A percentile compares a stretch with the other conserved stretches of the same genome.
phyloP scores from a whole-genome alignment of 2,329 filamentous ascomycete genomes.

The Cercospora brassicicola region DNA sequence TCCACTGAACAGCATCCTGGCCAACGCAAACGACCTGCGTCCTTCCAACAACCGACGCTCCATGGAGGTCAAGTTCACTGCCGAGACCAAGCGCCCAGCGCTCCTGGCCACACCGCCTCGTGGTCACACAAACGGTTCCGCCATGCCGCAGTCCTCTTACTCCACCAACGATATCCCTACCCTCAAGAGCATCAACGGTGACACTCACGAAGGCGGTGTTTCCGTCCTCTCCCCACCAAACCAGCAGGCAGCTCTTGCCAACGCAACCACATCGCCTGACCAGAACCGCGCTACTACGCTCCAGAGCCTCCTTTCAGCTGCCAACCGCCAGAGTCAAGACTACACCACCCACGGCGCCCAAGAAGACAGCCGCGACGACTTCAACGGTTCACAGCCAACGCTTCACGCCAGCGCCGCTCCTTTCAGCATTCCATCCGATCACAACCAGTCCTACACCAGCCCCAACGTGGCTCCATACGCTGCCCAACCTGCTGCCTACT shows the following conservation, averaged over 20 bases:
- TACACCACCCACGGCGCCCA: slow-evolving; percentile 54
- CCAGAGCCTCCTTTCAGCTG: slow-evolving; percentile 62
- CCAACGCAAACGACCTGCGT: slow-evolving; percentile 45
- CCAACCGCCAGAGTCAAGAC: slow-evolving; percentile 71
- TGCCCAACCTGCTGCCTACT: slow-evolving; percentile 45
- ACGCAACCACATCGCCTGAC: slow-evolving; percentile 44
- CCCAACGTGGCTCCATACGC: slow-evolving; percentile 35
- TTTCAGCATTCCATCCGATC: slow-evolving; percentile 62
- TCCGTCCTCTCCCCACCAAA: slow-evolving; percentile 32
- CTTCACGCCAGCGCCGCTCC: slow-evolving; percentile 77
- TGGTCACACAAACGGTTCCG: slow-evolving; percentile 58
- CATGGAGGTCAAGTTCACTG: slow-evolving; percentile 48
- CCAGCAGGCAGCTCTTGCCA: slow-evolving; percentile 28
- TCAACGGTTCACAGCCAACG: slow-evolving; percentile 65
- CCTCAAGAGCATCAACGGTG: slow-evolving; percentile 64
- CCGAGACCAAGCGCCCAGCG: slow-evolving; percentile 49
- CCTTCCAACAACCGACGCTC: slow-evolving; percentile 49
- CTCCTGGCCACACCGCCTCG: slow-evolving; percentile 61
- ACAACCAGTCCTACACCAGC: slow-evolving; percentile 38
- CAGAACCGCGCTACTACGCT: slow-evolving; percentile 67
- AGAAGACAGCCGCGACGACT: slow-evolving; percentile 52
- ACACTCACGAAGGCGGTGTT: slow-evolving; percentile 52
- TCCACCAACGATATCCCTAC: slow-evolving; percentile 88
- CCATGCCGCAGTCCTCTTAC: slow-evolving; percentile 82
- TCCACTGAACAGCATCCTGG: slow-evolving; percentile 42